phyloP scores from a whole-genome alignment of 192 early-diverging fungal species.

The Pilobolus umbonatus region DNA sequence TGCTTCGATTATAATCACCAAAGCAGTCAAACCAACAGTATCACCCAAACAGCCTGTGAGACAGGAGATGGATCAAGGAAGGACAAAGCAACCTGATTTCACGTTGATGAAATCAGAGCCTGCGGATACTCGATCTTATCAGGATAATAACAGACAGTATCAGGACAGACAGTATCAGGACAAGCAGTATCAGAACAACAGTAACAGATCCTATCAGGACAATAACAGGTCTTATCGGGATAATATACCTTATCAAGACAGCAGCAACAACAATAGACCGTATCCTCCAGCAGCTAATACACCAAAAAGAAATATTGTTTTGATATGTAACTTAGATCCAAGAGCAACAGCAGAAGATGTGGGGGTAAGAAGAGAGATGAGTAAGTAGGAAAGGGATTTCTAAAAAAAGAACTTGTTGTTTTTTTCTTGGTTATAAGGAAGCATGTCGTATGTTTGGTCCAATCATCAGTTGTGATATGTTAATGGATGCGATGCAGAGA shows the following conservation, averaged over 20 bases:
- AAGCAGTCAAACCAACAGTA: neutral
- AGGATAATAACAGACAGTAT: neutral
- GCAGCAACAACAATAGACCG: neutral
- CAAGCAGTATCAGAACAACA: neutral
- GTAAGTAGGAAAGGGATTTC: neutral
- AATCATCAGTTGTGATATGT: slow-evolving; percentile 33
- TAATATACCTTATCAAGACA: neutral
- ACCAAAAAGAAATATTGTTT: slow-evolving; percentile 17
- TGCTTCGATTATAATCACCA: slow-evolving; percentile 19
- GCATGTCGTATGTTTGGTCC: slow-evolving; percentile 33
- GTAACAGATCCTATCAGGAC: neutral
- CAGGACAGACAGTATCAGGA: neutral
- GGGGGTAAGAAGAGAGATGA: slow-evolving; percentile 32
- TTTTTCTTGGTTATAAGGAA: slow-evolving; percentile 20
- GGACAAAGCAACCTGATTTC: neutral
- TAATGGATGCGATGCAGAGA: slow-evolving; percentile 27
- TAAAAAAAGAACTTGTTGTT: neutral
- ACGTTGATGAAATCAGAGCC: neutral
- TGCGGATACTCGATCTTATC: too few species aligned
- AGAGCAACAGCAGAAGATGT: slow-evolving; percentile 46
- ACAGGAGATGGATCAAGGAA: neutral
- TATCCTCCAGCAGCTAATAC: neutral
- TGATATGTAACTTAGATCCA: slow-evolving; percentile 44
- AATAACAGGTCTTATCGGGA: neutral
- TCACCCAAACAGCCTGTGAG: neutral